Base-by-base conservation (phyloP, 495 filamentous ascomycete genomes). In the Peziza echinospora region DNA sequence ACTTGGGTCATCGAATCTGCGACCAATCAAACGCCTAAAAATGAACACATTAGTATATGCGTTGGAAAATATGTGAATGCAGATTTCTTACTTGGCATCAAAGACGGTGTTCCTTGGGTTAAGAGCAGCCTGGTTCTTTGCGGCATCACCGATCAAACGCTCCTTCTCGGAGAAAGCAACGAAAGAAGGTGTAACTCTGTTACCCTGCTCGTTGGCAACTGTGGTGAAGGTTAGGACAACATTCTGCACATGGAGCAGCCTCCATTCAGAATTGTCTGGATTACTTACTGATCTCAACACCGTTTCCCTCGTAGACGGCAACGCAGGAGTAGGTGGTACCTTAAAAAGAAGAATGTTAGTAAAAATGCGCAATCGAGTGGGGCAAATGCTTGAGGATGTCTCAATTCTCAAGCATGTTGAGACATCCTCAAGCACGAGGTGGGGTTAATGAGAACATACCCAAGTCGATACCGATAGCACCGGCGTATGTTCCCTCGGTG, bases 101-200 rank as follows among this genome's bases (percentile, higher is more conserved):
- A 96, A 97, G 69, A 97, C 78, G 53, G 91, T 96, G 75, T 96
- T 91, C 60, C 67, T 66, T 44, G 89, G 89, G 77, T 96, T 97
- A 78, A 96, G 92, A 64, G 89, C 89, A 62, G 91, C 86, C 71
- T 94, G 89, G 74, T 96, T 97, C 80, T 94, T 96, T 63, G 89
- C 89, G 28, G 87, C 80, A 75, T 97, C 89, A 69, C 89, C 89
- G 66, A 97, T 93, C 62, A 97, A 72, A 65, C 91, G 83, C 74
- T 96, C 89, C 63, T 82, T 82, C 64, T 92, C 84, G 64, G 87
- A 94, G 80, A 97, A 96, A 54, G 82, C 84, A 63, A 97, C 89
- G 69, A 93, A 97, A 16, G 89, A 96, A 41, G 89, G 89, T 26
- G 89, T 96, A 49, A 89, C 94, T 58, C 92, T 86, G 73, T 83